Conservation (phyloP, 2,329 filamentous ascomycete species). For the Phialophora expanda region DNA sequence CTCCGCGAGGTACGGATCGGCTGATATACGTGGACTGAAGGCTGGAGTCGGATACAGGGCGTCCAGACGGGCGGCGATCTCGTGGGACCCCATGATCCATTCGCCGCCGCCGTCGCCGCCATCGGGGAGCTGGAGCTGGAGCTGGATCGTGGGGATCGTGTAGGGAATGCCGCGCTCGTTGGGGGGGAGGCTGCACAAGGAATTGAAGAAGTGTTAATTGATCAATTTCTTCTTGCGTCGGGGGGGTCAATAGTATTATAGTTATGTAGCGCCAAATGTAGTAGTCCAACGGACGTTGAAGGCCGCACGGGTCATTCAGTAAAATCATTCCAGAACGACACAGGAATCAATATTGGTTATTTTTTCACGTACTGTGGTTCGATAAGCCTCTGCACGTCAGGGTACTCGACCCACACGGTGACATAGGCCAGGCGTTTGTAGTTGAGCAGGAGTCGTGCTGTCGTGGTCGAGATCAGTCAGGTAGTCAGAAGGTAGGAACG, state of each 20-base stretch:
- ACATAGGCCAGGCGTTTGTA: slow-evolving; percentile 13
- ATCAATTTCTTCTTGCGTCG: too few species aligned
- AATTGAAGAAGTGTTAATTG: too few species aligned
- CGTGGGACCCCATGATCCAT: slow-evolving; percentile 18
- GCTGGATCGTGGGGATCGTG: slow-evolving; percentile 18
- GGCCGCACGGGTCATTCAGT: too few species aligned
- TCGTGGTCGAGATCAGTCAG: background rate
- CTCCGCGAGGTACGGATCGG: background rate
- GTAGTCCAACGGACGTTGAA: too few species aligned
- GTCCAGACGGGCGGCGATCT: slow-evolving; percentile 13
- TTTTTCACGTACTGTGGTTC: slow-evolving; percentile 6
- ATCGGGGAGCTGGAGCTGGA: background rate
- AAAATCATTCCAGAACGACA: too few species aligned
- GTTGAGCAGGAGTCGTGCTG: slow-evolving; percentile 12
- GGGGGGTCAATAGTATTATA: too few species aligned
- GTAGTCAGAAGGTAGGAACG: too few species aligned
- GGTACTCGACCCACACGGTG: slow-evolving; percentile 17
- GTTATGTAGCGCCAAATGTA: too few species aligned
- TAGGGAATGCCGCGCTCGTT: slow-evolving; percentile 11
- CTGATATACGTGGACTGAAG: background rate
- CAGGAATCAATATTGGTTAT: too few species aligned
- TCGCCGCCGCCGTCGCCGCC: background rate
- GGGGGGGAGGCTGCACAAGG: background rate
- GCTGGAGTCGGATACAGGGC: slow-evolving; percentile 1
- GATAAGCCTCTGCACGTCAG: slow-evolving; percentile 10